Evolutionary conservation across 306 rosid genomes (phyloP), one percentile per base, ranked within the genome.

Genomic region (Malus fusca): DNA sequence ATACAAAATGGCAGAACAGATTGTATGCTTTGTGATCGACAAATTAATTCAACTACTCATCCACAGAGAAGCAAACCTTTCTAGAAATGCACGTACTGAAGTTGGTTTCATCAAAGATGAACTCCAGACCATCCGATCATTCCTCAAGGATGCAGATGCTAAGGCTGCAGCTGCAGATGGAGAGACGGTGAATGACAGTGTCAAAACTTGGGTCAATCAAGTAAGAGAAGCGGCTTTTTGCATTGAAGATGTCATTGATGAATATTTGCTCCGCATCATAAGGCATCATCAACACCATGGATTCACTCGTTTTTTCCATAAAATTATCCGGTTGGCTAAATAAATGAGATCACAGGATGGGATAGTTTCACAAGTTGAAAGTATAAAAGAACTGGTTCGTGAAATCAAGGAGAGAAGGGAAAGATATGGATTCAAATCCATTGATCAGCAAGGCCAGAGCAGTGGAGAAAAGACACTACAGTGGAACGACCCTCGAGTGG

Each of bases 201-300:
- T 68, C 21, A 68, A 43, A 56, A 30, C 40, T 3, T 77, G 80
- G 80, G 62, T 68, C 26, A 26, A 43, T 10, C 74, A 77, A 68
- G 31, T 77, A 3, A 26, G 68, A 18, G 80, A 58, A 43, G 61
- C 13, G 1, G 68, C 80, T 0, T 68, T 13, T 26, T 25, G 1
- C 52, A 58, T 40, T 1, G 80, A 76, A 68, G 74, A 67, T 76
- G 44, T 68, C 13, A 18, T 68, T 11, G 55, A 59, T 18, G 59
- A 53, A 19, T 68, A 58, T 65, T 62, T 62, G n/a, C 67, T 62
- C 9, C n/a, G 22, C 37, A 15, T 62, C n/a, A 0, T 35, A 35
- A 0, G 10, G 42, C 42, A 7, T 35, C 42, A 35, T 7, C 2
- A 35, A 35, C 42, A 35, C 42, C 10, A 35, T 35, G 42, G 42